Evolutionary conservation across 768 basidiomycete species (phyloP), one percentile per base, ranked within the genome.

Genomic region (Rossbeevera mucosa): DNA sequence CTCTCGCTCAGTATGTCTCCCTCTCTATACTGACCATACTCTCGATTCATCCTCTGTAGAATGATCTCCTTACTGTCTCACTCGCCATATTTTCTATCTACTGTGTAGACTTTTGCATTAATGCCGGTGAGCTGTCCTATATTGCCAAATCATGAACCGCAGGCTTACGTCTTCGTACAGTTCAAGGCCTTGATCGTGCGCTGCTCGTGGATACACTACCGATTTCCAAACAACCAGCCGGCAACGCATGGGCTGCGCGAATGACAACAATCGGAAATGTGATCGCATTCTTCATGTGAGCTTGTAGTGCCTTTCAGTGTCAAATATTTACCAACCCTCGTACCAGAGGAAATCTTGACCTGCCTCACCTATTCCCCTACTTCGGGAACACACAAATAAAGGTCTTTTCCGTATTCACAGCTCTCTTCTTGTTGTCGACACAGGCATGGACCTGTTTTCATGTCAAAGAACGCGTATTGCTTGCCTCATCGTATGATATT

Each of bases 161-260:
- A 18, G 16, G 47, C 53, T 62, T 18, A 48, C 29, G 20, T 46
- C 26, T 26, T 48, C 9, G 43, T 50, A 59, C 33, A 86, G 92
- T 94, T 2, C 88, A 88, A 74, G 91, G 93, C 0, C 82, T 92
- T 18, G 92, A 96, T 66, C 88, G 94, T 44, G 91, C 94, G 0
- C 78, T 96, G 9, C 74, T 97, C 7, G 91, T 98, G 0, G 94
- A 98, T 64, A 88, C 80, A 0, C 68, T 95, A 4, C 86, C 92
- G 0, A 72, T 87, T 0, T 65, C 78, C 1, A 74, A 81, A 22
- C 94, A 98, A 66, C 83, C 93, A 6, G 74, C 79, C 8, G 94
- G 89, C 1, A 96, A 94, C 64, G 94, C 94, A 0, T 98, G 94
- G 94, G 94, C 92, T 0, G 91, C 90, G 0, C 75, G 88, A n/a